Conservation (phyloP, 768 basidiomycete genomes). For the Auricularia heimuer region DNA sequence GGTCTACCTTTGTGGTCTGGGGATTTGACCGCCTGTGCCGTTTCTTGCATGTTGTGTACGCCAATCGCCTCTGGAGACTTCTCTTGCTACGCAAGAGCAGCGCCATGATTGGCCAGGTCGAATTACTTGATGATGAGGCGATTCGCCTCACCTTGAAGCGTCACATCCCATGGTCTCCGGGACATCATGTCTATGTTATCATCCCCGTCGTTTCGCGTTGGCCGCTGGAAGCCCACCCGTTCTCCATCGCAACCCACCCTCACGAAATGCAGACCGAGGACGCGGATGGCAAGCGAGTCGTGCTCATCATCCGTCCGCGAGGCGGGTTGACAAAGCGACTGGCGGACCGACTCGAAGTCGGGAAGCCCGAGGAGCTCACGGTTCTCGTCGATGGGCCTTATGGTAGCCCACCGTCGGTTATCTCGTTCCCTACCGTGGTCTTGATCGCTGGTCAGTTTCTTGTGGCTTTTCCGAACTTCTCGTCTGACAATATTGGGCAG, state of each 20-base stretch:
- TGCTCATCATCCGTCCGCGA: slow-evolving; percentile 49
- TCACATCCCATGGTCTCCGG: slow-evolving; percentile 39
- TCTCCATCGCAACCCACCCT: slow-evolving; percentile 40
- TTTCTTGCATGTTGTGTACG: slow-evolving; percentile 27
- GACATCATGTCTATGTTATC: slow-evolving; percentile 44
- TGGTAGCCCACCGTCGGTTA: slow-evolving; percentile 32
- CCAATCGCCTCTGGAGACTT: slow-evolving; percentile 22
- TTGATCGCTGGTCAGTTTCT: slow-evolving; percentile 37
- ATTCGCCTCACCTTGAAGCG: slow-evolving; percentile 38
- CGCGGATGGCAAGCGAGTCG: slow-evolving; percentile 19
- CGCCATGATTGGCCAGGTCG: slow-evolving; percentile 16
- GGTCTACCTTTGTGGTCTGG: slow-evolving; percentile 40
- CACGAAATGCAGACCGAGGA: background rate
- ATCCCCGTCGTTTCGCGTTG: slow-evolving; percentile 36
- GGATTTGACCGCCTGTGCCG: slow-evolving; percentile 36
- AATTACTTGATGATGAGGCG: slow-evolving; percentile 35
- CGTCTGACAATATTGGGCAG: slow-evolving; percentile 13
- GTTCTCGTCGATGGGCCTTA: slow-evolving; percentile 52
- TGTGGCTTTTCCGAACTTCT: background rate
- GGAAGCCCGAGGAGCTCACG: background rate
- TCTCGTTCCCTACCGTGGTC: slow-evolving; percentile 34
- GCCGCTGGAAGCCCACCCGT: slow-evolving; percentile 49
- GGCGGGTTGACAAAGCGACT: slow-evolving; percentile 51
- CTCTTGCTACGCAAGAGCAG: background rate
- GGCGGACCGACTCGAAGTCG: slow-evolving; percentile 14